Base-by-base conservation (phyloP, 2,329 filamentous ascomycete genomes). In the Lachnellula occidentalis region DNA sequence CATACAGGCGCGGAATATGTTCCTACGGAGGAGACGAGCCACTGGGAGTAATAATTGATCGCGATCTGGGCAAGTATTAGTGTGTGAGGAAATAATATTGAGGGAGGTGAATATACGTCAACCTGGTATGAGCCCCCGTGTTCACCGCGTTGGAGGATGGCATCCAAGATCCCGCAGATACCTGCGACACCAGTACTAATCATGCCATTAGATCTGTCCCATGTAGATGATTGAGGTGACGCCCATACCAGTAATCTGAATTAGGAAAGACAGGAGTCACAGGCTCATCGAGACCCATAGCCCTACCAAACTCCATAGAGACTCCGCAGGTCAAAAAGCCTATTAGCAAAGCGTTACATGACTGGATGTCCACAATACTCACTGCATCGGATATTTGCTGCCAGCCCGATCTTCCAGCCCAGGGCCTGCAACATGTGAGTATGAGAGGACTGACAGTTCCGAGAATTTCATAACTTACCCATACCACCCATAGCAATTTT, bases 401-500 rank as follows among this genome's bases (percentile, higher is more conserved):
- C 76, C 77, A 80, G 4, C 77, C 77, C 1, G 74, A 73, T 0
- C 76, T 68, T 51, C 71, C 67, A 1, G 67, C 66, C 63, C 73
- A 78, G 11, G 72, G 71, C 0, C 24, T 27, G 24, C 24, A 27
- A 27, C 5, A 27, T 27, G 24, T 27, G 24, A 27, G 24, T 27
- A 5, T 5, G 1, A 7, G 24, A 27, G 24, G 24, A 27, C 24
- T 4, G 24, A 27, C 24, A 27, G 5, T 27, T 5, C 24, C 24
- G 24, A 4, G 5, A 27, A 27, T 27, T 27, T 27, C 24, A 5
- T 7, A 27, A 27, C 24, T 27, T 5, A 27, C 24, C 76, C 76
- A 46, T 76, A 70, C 34, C 71, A 73, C 3, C 76, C 76, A 61
- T 78, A 79, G 65, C 76, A 78, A 65, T 78, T 78, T 65, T 79